Conservation (phyloP, 2,329 filamentous ascomycete genomes). For the Zymoseptoria crescenta region DNA sequence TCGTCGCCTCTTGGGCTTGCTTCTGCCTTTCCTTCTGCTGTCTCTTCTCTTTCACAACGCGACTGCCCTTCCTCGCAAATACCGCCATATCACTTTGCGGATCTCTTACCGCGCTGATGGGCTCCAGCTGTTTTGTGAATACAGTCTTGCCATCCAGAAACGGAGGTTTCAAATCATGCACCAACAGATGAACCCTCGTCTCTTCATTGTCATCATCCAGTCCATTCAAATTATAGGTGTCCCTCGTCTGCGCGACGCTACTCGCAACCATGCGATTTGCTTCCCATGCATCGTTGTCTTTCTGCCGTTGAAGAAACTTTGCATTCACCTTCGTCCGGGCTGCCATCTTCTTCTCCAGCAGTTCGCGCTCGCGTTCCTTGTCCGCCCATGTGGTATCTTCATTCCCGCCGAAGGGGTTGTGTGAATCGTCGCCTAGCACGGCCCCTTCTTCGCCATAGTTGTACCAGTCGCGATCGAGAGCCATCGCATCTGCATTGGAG, state of each 20-base stretch:
- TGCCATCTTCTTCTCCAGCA: conserved; percentile 70
- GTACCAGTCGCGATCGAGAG: conserved; percentile 89
- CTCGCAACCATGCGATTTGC: conserved; percentile 97
- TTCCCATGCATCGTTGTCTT: conserved; percentile 96
- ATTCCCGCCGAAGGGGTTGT: conserved; percentile 80
- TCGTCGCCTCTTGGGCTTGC: conserved; percentile 91
- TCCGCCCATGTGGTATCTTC: conserved; percentile 62
- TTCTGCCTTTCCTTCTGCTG: conserved; percentile 90
- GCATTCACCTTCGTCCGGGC: conserved; percentile 45
- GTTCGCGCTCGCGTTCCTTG: conserved; percentile 62
- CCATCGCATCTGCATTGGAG: conserved; percentile 61
- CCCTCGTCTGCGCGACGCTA: conserved; percentile 84
- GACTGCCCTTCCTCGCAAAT: conserved; percentile 90
- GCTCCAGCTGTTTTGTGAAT: conserved; percentile 95
- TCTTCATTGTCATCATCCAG: conserved; percentile 82
- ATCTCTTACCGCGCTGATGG: conserved; percentile 85
- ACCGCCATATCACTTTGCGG: conserved; percentile 98
- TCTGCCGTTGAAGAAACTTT: conserved; percentile 74
- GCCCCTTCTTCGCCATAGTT: conserved; percentile 75
- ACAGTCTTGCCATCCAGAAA: conserved; percentile 92
- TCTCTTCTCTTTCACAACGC: conserved; percentile 80
- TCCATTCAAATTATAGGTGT: conserved; percentile 48
- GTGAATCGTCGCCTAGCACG: conserved; percentile 81
- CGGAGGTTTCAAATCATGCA: conserved; percentile 88
- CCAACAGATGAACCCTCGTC: conserved; percentile 79